A percentile compares a stretch with the other conserved stretches of the same genome.
phyloP scores from a whole-genome alignment of 1,284 basidiomycete genomes.

The Sutorius eximius region DNA sequence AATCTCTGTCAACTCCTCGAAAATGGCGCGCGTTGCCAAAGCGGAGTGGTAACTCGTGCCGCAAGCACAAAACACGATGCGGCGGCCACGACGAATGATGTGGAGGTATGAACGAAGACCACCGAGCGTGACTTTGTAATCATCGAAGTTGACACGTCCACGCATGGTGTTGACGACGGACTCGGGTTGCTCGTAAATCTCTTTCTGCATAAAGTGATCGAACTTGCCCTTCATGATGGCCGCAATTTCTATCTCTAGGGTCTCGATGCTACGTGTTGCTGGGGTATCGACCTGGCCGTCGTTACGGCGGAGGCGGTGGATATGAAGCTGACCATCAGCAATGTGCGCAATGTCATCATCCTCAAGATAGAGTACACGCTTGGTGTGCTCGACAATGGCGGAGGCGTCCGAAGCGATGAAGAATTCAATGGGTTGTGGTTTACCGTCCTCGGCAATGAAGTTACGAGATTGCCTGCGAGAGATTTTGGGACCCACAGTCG shows the following conservation, averaged over 20 bases:
- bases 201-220: conserved; percentile 99
- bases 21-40: conserved; percentile 96
- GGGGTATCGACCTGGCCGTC: conserved; percentile 62
- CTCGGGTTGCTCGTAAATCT: conserved; percentile 99
- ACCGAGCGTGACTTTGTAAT: conserved; percentile 88
- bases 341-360: conserved; percentile 99
- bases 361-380: conserved; percentile 97
- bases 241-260: conserved; percentile 97
- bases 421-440: conserved; percentile 99
- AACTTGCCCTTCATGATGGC: conserved; percentile 99
- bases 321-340: conserved; percentile 95
- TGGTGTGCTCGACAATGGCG: conserved; percentile 98
- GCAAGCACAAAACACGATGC: conserved; percentile 97
- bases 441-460: conserved; percentile 97
- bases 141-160: conserved; percentile 99
- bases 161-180: conserved; percentile 99
- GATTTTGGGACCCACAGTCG: conserved; percentile 76
- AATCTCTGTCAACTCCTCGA: conserved; percentile 99
- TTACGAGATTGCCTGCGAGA: conserved; percentile 95
- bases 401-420: conserved; percentile 98
- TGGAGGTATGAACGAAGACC: conserved; percentile 94
- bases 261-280: conserved; percentile 95
- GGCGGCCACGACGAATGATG: conserved; percentile 92
- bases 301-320: conserved; percentile 91
- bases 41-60: conserved; percentile 99